phyloP scores from a whole-genome alignment of 1,139 yeast genomes.

The Spencermartinsiella ligniputridi region DNA sequence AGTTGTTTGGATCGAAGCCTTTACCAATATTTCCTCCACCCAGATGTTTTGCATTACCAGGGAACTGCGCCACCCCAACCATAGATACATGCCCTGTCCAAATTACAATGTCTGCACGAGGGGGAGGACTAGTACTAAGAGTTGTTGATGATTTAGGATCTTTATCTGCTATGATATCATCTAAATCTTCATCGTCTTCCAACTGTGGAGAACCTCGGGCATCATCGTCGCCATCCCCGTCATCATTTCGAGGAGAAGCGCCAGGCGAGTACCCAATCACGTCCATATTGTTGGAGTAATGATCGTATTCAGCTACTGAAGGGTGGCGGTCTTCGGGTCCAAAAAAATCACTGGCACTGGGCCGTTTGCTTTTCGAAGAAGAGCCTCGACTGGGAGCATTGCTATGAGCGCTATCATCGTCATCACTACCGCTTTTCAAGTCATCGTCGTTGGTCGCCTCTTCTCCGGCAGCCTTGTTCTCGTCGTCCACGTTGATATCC shows the following conservation, averaged over 20 bases:
- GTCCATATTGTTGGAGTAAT: slow-evolving; percentile 13
- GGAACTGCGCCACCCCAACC: slow-evolving; percentile 51
- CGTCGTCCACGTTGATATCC: slow-evolving; percentile 13
- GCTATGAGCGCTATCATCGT: slow-evolving; percentile 5
- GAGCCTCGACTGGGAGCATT: neutral
- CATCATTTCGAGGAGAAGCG: slow-evolving; percentile 16
- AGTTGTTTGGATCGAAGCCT: slow-evolving; percentile 18
- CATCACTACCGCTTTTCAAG: slow-evolving; percentile 2
- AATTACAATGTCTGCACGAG: slow-evolving; percentile 22
- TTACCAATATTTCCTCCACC: slow-evolving; percentile 35
- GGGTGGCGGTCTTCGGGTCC: neutral
- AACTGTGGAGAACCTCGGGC: slow-evolving; percentile 14
- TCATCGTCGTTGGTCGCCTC: slow-evolving; percentile 4
- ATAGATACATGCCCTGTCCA: slow-evolving; percentile 59
- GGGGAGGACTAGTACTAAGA: neutral
- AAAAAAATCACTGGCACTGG: slow-evolving; percentile 7
- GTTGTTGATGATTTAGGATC: slow-evolving; percentile 7
- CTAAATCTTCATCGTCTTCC: slow-evolving; percentile 33
- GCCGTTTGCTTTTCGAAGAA: neutral
- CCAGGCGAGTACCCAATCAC: slow-evolving; percentile 23
- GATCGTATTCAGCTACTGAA: slow-evolving; percentile 5
- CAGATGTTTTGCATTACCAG: slow-evolving; percentile 43
- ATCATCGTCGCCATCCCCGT: slow-evolving; percentile 8
- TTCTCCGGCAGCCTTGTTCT: slow-evolving; percentile 3
- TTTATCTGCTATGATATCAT: slow-evolving; percentile 32